A percentile compares a stretch with the other conserved stretches of the same genome.
Conservation (phyloP, 257 asterid genomes). For the Forsythia viridissima region DNA sequence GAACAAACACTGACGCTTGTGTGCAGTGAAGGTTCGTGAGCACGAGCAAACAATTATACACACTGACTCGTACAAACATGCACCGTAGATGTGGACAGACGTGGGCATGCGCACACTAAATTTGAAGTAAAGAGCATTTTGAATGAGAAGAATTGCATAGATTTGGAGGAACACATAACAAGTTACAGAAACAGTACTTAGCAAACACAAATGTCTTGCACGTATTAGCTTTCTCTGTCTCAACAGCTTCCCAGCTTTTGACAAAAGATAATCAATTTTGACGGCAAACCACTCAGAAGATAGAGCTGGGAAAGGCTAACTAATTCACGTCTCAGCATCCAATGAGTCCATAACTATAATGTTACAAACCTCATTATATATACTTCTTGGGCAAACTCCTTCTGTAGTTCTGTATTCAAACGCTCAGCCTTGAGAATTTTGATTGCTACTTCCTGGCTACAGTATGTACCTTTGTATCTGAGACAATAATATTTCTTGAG, state of each 20-base stretch:
- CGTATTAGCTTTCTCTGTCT: background rate
- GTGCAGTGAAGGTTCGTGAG: background rate
- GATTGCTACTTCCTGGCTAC: conserved; percentile 93
- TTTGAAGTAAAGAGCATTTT: background rate
- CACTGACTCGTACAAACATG: background rate
- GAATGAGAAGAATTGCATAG: background rate
- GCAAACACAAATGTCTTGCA: background rate
- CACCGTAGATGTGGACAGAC: background rate
- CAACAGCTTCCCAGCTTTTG: background rate
- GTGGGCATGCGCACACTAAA: background rate
- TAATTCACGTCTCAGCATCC: background rate
- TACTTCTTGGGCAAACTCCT: conserved; percentile 96
- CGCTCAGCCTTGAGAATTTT: conserved; percentile 96
- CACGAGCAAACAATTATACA: background rate
- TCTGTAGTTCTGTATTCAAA: conserved; percentile 76
- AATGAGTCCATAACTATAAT: conserved; percentile 6
- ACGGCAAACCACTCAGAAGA: background rate
- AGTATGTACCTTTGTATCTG: conserved; percentile 89
- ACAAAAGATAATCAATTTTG: background rate
- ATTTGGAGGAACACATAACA: background rate
- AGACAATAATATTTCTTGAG: conserved; percentile 14
- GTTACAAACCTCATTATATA: conserved; percentile 87
- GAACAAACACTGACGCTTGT: background rate
- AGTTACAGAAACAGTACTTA: background rate
- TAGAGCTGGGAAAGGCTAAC: background rate